phyloP scores from a whole-genome alignment of 352 stramenopile species.

The Globisporangium lucens region DNA sequence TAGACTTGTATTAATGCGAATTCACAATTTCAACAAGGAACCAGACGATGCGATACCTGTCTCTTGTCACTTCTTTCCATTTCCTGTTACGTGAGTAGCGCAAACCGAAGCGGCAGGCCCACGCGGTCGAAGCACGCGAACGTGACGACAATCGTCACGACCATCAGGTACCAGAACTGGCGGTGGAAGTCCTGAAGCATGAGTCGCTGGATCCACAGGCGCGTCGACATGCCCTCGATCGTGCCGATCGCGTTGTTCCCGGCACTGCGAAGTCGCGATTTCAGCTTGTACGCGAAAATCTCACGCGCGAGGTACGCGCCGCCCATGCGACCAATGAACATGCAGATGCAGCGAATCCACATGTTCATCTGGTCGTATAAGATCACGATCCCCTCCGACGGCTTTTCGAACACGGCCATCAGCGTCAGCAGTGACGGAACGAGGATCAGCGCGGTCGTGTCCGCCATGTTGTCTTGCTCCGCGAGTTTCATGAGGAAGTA shows the following conservation, averaged over 20 bases:
- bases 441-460: conserved; percentile 82
- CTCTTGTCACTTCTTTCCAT: not conserved
- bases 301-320: conserved; percentile 74
- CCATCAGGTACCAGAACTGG: conserved; percentile 86
- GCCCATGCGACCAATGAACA: conserved; percentile 75
- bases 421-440: conserved; percentile 78
- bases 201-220: conserved; percentile 80
- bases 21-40: not conserved
- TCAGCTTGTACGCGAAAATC: conserved; percentile 85
- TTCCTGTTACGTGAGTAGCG: conserved; percentile 39
- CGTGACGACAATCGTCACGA: conserved; percentile 77
- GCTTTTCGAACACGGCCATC: conserved; percentile 73
- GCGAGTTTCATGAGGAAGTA: conserved; percentile 89
- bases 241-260: conserved; percentile 19
- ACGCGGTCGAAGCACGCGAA: conserved; percentile 84
- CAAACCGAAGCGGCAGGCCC: conserved; percentile 71
- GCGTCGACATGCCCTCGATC: conserved; percentile 66
- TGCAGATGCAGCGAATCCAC: conserved; percentile 83
- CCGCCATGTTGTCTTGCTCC: conserved; percentile 87
- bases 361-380: conserved; percentile 71
- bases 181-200: conserved; percentile 85
- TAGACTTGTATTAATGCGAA: not conserved
- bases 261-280: conserved; percentile 35
- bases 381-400: conserved; percentile 53
- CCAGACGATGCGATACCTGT: conserved; percentile 1